These are phyloP conservation scores for Fistulifera pelliculosa DNA, from an alignment of 108 stramenopile species.

Conservation along the genomic window DNA sequence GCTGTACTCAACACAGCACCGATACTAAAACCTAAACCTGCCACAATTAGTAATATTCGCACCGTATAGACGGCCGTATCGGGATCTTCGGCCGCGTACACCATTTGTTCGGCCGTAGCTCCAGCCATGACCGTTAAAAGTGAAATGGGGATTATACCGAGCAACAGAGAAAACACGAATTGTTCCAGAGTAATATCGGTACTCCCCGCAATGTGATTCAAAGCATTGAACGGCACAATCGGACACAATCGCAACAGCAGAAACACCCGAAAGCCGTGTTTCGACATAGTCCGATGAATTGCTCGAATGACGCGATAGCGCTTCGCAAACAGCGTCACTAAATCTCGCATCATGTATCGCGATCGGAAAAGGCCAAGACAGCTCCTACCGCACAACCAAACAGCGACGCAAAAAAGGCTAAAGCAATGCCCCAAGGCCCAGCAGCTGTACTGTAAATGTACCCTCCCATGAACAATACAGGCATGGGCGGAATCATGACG, in stretches of 20 bases:
- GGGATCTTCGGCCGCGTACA: no score
- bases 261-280: conserved; percentile 65
- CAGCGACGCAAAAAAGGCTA: conserved; percentile 27
- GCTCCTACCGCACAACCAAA: conserved; percentile 48
- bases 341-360: conserved; percentile 55
- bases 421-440: conserved; percentile 37
- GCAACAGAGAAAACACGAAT: conserved; percentile 11
- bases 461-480: conserved; percentile 66
- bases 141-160: conserved; percentile 21
- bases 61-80: no score
- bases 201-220: conserved; percentile 45
- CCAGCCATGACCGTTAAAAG: conserved; percentile 39
- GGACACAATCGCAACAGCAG: conserved; percentile 45
- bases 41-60: no score
- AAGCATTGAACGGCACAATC: conserved; percentile 52
- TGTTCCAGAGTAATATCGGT: conserved; percentile 17
- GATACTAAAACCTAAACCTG: no score
- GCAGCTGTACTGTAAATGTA: conserved; percentile 60
- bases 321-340: conserved; percentile 33
- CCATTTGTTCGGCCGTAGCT: conserved; percentile 21
- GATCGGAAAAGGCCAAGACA: conserved; percentile 46
- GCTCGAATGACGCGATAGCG: conserved; percentile 51
- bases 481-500: conserved; percentile 54
- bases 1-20: no score
- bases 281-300: conserved; percentile 39